Base-by-base conservation (phyloP, 2,329 filamentous ascomycete genomes). In the Sarocladiaceae sp. region DNA sequence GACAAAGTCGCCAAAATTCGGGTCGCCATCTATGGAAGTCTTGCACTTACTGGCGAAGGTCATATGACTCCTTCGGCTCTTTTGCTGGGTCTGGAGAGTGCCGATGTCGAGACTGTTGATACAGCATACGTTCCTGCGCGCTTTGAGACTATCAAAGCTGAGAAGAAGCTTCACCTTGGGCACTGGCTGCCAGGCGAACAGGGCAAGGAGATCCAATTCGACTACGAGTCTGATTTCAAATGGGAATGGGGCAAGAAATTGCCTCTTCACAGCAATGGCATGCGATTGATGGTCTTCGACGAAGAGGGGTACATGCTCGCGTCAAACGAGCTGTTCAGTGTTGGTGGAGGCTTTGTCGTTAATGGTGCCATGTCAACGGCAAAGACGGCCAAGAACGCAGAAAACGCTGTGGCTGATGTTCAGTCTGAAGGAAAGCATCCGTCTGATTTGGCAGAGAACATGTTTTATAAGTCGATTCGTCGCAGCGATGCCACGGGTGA, bases 211-310 rank as follows among this genome's bases (percentile, higher is more conserved):
- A 71, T 78, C 3, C 64, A 64, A n/a, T 78, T 78, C 48, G 70
- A 76, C 57, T 78, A 78, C 53, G 70, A 74, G 7, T 64, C 63
- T 29, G 73, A 77, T 53, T 78, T 78, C 59, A 65, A 67, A 5
- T 78, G 75, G 75, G 71, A 78, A 60, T 78, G 75, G 75, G 72
- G 73, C 2, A 71, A 70, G 22, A 78, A 77, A 59, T 67, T 78
- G n/a, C 71, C 74, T 0, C 56, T 76, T 42, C 75, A 78, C 58
- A 78, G 75, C 64, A 78, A 78, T 50, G 75, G 75, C 37, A 77
- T 78, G 75, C 73, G 75, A 1, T 69, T 78, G 51, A 74, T 67
- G n/a, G 75, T 76, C 2, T 78, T 73, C 44, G 73, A 77, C 52
- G 58, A 71, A 3, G 66, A 77, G 2, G 75, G 74, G 11, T 69